These are phyloP conservation scores for Sporothrix pallida DNA, from an alignment of 2,329 filamentous ascomycete species.

Conservation along the genomic window DNA sequence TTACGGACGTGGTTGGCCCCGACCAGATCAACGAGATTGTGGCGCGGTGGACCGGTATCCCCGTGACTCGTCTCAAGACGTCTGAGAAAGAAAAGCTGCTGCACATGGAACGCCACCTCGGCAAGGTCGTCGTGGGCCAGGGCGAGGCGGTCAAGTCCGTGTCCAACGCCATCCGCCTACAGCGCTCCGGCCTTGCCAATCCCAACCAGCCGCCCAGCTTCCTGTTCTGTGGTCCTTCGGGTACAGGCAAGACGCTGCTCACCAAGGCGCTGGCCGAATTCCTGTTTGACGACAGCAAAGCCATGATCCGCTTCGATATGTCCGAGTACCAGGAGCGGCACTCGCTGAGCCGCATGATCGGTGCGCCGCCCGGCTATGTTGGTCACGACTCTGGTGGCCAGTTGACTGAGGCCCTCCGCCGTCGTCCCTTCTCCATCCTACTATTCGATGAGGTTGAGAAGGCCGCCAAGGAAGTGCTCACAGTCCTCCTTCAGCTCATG, in stretches of 20 bases:
- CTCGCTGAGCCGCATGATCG: conserved; percentile 95
- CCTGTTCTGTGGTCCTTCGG: conserved; percentile 97
- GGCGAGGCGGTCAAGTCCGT: conserved; percentile 91
- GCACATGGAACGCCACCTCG: conserved; percentile 88
- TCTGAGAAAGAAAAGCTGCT: conserved; percentile 98
- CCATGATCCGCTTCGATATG: conserved; percentile 99
- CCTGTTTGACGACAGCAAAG: conserved; percentile 93
- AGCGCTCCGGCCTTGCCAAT: conserved; percentile 91
- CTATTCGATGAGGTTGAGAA: conserved; percentile 99
- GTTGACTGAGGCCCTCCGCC: conserved; percentile 89
- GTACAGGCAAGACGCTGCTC: conserved; percentile 95
- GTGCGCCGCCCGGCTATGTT: conserved; percentile 94
- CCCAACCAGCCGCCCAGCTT: conserved; percentile 97
- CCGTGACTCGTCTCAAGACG: conserved; percentile 90
- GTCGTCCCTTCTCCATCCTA: conserved; percentile 95
- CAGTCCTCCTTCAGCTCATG: conserved; percentile 98
- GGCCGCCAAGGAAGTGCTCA: conserved; percentile 95
- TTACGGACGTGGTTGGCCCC: conserved; percentile 92
- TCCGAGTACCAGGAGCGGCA: conserved; percentile 99
- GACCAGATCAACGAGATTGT: conserved; percentile 99
- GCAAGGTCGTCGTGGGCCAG: conserved; percentile 88
- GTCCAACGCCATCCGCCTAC: conserved; percentile 92
- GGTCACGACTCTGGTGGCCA: conserved; percentile 96
- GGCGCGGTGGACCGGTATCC: conserved; percentile 96
- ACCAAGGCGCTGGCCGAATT: conserved; percentile 98